Evolutionary conservation across 176 grass and related monocot genomes (phyloP), one percentile per base, ranked within the genome.

Genomic region (Lolium rigidum): DNA sequence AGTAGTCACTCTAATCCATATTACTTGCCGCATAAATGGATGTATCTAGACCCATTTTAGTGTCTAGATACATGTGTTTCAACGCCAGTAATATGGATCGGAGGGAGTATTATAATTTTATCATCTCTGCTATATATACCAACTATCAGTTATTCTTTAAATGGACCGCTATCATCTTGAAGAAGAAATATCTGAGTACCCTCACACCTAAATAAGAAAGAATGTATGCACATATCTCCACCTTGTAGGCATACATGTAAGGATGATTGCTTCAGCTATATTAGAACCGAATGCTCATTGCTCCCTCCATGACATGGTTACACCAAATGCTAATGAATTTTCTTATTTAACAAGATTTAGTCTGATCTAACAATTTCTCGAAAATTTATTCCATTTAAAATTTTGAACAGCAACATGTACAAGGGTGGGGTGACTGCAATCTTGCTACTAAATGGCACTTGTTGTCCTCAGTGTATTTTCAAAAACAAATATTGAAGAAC

Each of bases 191-290:
- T 35, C 31, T n/a, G 15, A 71, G 52, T 79, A 72, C 15, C 9
- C 24, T 78, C 59, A 9, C 37, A 43, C 31, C 56, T 21, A 13
- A 80, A 83, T 58, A 69, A 21, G 28, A 55, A 38, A 74, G 28
- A 77, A 13, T 79, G 31, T 75, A 10, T 74, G 46, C 56, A 35
- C 41, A 69, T 64, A 49, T 43, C 22, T 41, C 37, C 64, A 41
- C 56, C 76, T 88, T 79, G 10, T 55, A 50, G 35, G 74, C 28
- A 71, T 61, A 52, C 25, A 62, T 12, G 22, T 16, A 60, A 80
- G 72, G 37, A 51, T 31, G 20, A 20, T 61, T 52, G 61, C 61
- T 68, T 81, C 54, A 50, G 18, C 47, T 67, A 67, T 77, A 87
- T 14, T 75, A 82, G 49, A 35, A 35, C 31, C 31, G 31, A 82